phyloP scores from a whole-genome alignment of 352 stramenopile genomes.

The Elongisporangium prolatum region DNA sequence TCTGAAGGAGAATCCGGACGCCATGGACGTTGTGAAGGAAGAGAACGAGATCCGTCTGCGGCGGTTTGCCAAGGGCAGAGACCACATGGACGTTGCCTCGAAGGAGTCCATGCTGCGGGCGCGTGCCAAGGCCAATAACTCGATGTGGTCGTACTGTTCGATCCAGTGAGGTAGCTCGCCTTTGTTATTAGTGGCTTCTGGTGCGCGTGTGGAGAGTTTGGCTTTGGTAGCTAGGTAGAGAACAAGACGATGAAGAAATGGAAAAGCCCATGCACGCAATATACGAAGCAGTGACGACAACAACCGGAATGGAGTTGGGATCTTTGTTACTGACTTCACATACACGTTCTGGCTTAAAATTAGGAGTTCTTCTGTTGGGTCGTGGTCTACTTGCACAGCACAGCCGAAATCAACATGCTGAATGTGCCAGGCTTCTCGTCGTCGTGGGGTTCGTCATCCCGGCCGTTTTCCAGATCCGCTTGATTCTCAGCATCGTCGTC shows the following conservation, averaged over 20 bases:
- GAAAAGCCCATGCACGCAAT: not conserved
- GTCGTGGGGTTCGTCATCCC: slow-evolving; percentile 7
- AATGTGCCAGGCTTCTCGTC: slow-evolving; percentile 15
- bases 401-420: slow-evolving; percentile 41
- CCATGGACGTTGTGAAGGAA: slow-evolving; percentile 72
- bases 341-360: not conserved
- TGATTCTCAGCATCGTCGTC: not conserved
- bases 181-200: not conserved
- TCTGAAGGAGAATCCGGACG: slow-evolving; percentile 63
- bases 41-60: slow-evolving; percentile 78
- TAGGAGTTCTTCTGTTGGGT: not conserved
- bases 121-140: slow-evolving; percentile 22
- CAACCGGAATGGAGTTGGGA: too few species aligned
- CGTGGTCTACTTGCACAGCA: slow-evolving; percentile 29
- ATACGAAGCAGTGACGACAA: not conserved
- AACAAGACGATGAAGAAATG: slow-evolving; percentile 13
- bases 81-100: slow-evolving; percentile 68
- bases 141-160: slow-evolving; percentile 37
- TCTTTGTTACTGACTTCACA: not conserved
- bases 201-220: not conserved
- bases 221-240: slow-evolving; percentile 9
- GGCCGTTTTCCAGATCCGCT: slow-evolving; percentile 14
- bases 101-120: slow-evolving; percentile 26
- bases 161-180: slow-evolving; percentile 33
- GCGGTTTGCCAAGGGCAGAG: slow-evolving; percentile 69